Evolutionary conservation across 495 filamentous ascomycete species (phyloP).

Genomic region (Trichoderma parareesei): DNA sequence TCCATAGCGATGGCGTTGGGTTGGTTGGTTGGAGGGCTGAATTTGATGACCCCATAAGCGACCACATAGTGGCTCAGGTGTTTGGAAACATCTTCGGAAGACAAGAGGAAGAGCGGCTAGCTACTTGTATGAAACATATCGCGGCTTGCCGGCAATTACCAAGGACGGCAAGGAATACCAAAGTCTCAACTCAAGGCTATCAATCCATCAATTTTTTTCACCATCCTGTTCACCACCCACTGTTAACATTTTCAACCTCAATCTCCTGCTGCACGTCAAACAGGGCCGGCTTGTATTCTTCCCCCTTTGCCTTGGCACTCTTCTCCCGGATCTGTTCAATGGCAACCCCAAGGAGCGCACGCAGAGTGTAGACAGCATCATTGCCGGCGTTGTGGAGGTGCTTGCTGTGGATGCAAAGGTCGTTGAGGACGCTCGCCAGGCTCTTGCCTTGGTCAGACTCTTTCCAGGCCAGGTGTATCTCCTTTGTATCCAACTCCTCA

Average conservation of each 20-base stretch:
- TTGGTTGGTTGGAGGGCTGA: slow-evolving; percentile 5
- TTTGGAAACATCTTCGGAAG: neutral
- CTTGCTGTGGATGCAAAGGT: slow-evolving; percentile 52
- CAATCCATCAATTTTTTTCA: no score
- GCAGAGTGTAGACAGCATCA: slow-evolving; percentile 79
- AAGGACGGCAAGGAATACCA: neutral
- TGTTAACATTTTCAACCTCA: neutral
- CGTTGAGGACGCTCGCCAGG: slow-evolving; percentile 52
- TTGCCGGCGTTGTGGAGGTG: slow-evolving; percentile 92
- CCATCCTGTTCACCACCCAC: neutral
- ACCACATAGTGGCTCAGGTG: neutral
- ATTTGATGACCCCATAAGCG: neutral
- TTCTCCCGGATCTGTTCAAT: slow-evolving; percentile 28
- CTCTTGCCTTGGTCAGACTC: slow-evolving; percentile 40
- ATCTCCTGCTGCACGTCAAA: neutral
- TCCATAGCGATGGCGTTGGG: slow-evolving; percentile 10
- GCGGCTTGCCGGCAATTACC: neutral
- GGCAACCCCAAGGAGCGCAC: slow-evolving; percentile 62
- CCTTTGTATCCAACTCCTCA: slow-evolving; percentile 62
- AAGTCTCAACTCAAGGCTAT: neutral
- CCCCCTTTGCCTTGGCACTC: neutral
- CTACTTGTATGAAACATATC: neutral
- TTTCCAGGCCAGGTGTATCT: slow-evolving; percentile 53
- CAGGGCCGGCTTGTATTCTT: slow-evolving; percentile 6
- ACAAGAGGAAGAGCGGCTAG: neutral